Percentiles rank a stretch among this genome's conserved stretches.
Conservation (phyloP, 495 filamentous ascomycete genomes). For the Choiromyces venosus region DNA sequence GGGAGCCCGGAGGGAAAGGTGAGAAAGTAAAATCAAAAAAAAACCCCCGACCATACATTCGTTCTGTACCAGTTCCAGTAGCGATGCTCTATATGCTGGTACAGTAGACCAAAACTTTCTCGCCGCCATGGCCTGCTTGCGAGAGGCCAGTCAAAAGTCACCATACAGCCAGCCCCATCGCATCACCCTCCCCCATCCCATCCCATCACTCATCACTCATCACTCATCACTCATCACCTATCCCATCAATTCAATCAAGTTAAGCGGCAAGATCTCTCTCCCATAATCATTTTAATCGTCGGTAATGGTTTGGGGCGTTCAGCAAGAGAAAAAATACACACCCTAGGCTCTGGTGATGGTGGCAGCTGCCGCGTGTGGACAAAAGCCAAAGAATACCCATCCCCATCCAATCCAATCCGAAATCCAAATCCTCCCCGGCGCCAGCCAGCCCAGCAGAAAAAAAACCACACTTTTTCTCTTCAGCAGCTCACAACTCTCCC, state of each 20-base stretch:
- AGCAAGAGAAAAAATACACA: background rate
- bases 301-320: background rate
- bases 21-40: too few species aligned
- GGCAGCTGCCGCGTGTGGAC: background rate
- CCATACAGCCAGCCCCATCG: background rate
- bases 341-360: background rate
- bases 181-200: background rate
- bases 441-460: background rate
- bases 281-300: constrained; percentile 24
- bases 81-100: constrained; percentile 24
- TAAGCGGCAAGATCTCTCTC: constrained; percentile 35
- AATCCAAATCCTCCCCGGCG: background rate
- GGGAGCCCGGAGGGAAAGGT: background rate
- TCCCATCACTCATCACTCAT: constrained; percentile 1
- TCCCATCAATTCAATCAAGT: constrained; percentile 32
- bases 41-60: too few species aligned
- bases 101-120: constrained; percentile 1
- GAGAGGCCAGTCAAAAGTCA: constrained; percentile 1
- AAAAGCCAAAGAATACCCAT: background rate
- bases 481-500: background rate
- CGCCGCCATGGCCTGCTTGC: background rate
- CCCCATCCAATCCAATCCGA: constrained; percentile 3
- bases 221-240: constrained; percentile 5
- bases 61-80: constrained; percentile 15
- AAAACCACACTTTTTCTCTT: background rate